A percentile compares a stretch with the other conserved stretches of the same genome.
Conservation (phyloP, 176 grass and related monocot genomes). For the Otatea glauca region DNA sequence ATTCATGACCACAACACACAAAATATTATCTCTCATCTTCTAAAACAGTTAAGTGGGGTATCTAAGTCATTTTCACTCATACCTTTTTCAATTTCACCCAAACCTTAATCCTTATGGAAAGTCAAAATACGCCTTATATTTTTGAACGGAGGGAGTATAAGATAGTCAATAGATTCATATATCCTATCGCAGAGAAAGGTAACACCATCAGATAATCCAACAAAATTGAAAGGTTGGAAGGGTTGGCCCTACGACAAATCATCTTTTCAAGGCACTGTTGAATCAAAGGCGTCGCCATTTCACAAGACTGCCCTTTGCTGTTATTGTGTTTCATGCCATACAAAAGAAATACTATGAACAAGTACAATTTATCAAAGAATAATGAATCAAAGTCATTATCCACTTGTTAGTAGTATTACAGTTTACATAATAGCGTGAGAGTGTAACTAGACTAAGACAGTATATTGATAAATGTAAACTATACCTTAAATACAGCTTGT, state of each 20-base stretch:
- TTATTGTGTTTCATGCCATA: constrained; percentile 21
- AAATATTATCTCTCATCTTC: no score
- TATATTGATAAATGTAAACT: neutral
- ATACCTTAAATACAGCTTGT: constrained; percentile 81
- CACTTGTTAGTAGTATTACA: neutral
- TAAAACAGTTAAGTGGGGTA: no score
- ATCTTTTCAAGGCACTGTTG: constrained; percentile 28
- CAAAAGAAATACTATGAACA: constrained; percentile 15
- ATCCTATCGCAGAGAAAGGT: constrained; percentile 28
- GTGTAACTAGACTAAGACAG: constrained; percentile 16
- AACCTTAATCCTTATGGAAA: no score
- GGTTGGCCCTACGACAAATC: constrained; percentile 7
- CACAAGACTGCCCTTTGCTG: constrained; percentile 10
- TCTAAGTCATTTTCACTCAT: no score
- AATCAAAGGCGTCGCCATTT: neutral
- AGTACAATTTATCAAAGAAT: constrained; percentile 27
- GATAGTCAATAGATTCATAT: constrained; percentile 48
- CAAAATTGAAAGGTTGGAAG: constrained; percentile 17
- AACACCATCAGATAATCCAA: constrained; percentile 25
- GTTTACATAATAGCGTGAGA: neutral
- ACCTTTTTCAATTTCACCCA: no score
- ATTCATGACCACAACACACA: no score
- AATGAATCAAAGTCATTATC: neutral
- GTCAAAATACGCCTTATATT: no score
- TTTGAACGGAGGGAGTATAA: no score